Conservation (phyloP, 1,284 basidiomycete genomes). For the Leccinum proximum region DNA sequence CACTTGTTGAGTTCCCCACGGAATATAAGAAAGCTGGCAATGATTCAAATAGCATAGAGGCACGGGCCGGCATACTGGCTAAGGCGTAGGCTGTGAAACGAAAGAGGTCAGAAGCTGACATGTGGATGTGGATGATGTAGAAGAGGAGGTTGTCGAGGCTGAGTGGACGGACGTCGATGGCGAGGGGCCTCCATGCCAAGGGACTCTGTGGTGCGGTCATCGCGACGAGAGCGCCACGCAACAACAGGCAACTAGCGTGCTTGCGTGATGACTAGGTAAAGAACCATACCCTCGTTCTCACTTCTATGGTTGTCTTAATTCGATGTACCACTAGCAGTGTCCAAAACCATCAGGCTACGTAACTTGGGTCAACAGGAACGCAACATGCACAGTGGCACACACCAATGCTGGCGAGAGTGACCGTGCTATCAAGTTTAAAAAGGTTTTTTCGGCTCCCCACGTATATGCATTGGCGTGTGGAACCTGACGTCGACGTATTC, state of each 20-base stretch:
- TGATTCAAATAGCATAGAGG: slow-evolving; percentile 87
- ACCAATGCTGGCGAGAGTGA: slow-evolving; percentile 89
- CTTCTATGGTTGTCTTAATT: not conserved
- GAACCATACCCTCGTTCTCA: slow-evolving; percentile 12
- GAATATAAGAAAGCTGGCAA: slow-evolving; percentile 86
- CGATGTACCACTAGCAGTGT: slow-evolving; percentile 51
- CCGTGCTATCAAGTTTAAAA: slow-evolving; percentile 75
- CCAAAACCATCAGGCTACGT: slow-evolving; percentile 77
- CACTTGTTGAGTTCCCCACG: slow-evolving; percentile 82
- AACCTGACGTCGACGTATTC: slow-evolving; percentile 8
- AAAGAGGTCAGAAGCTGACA: slow-evolving; percentile 59
- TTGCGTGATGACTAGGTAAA: slow-evolving; percentile 70
- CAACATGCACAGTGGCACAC: slow-evolving; percentile 59
- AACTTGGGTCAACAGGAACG: slow-evolving; percentile 83
- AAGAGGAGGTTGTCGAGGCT: slow-evolving; percentile 40
- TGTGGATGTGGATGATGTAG: slow-evolving; percentile 56
- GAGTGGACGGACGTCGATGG: slow-evolving; percentile 71
- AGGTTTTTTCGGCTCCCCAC: slow-evolving; percentile 48
- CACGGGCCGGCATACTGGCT: slow-evolving; percentile 82
- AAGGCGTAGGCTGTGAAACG: slow-evolving; percentile 74
- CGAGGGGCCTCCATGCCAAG: slow-evolving; percentile 55
- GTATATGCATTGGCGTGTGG: slow-evolving; percentile 12
- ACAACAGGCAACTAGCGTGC: slow-evolving; percentile 75
- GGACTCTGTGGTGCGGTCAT: slow-evolving; percentile 50
- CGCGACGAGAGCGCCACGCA: slow-evolving; percentile 51